Evolutionary conservation across 495 filamentous ascomycete species (phyloP).

Genomic region (Trichoderma gamsii): DNA sequence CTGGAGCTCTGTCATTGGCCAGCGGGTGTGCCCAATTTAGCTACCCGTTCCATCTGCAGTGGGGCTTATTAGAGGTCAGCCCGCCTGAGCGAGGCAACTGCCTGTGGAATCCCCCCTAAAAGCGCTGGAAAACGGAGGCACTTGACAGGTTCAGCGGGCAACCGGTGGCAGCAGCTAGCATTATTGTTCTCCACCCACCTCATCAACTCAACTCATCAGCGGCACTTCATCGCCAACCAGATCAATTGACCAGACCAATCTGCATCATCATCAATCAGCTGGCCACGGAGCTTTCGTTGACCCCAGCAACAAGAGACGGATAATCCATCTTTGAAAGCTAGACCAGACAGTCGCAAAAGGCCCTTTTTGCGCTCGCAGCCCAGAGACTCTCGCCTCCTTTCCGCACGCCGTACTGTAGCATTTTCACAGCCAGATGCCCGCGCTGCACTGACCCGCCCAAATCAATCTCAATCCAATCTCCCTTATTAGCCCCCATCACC

Average conservation of each 20-base stretch:
- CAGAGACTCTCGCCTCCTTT: not conserved
- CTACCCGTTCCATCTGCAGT: conserved; percentile 2
- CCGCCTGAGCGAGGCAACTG: not conserved
- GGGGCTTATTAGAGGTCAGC: not conserved
- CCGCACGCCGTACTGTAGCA: not conserved
- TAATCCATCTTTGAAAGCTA: not conserved
- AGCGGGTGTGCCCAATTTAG: conserved; percentile 7
- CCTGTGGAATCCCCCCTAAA: not conserved
- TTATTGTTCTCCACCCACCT: not conserved
- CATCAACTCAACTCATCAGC: conserved; percentile 2
- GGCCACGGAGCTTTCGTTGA: not conserved
- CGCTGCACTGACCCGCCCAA: conserved; percentile 12
- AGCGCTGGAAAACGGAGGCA: not conserved
- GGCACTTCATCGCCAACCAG: not conserved
- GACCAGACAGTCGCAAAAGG: not conserved
- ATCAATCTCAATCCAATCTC: not conserved
- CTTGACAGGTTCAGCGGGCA: not conserved
- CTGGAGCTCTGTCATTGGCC: conserved; percentile 2
- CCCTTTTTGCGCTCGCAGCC: not conserved
- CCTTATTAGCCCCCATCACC: conserved; percentile 9
- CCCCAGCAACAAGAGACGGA: not conserved
- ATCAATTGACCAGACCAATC: conserved; percentile 4
- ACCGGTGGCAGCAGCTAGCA: not conserved
- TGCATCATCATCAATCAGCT: not conserved
- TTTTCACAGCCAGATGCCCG: not conserved